Evolutionary conservation across 805 yeast genomes (phyloP).

Genomic region (Pichia rugopelliculosa): DNA sequence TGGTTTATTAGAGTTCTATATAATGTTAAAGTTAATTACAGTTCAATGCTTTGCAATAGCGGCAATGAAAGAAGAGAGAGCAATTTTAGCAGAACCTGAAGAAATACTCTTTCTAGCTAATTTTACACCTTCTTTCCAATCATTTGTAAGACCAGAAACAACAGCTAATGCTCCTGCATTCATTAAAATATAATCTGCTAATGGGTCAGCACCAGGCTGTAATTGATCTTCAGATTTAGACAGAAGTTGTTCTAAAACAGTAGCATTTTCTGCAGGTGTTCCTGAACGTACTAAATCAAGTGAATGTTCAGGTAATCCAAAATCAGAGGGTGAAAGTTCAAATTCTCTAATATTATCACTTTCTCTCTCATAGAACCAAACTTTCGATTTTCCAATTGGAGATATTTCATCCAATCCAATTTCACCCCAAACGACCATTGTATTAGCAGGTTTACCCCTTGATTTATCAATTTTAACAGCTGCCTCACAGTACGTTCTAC

Average conservation of each 20-base stretch:
- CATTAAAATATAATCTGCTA: slow-evolving; percentile 83
- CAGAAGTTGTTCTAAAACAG: slow-evolving; percentile 37
- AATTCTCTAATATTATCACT: slow-evolving; percentile 37
- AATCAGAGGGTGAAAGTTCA: slow-evolving; percentile 60
- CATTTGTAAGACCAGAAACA: slow-evolving; percentile 55
- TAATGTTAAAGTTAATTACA: neutral
- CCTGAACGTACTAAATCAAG: slow-evolving; percentile 68
- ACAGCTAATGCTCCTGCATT: slow-evolving; percentile 85
- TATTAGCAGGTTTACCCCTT: slow-evolving; percentile 36
- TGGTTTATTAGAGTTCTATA: slow-evolving; percentile 3
- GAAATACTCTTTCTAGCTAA: slow-evolving; percentile 62
- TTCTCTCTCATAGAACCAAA: slow-evolving; percentile 54
- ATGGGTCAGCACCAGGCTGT: slow-evolving; percentile 45
- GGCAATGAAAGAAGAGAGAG: slow-evolving; percentile 49
- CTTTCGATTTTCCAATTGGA: slow-evolving; percentile 73
- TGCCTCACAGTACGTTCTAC: slow-evolving; percentile 78
- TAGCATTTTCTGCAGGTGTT: slow-evolving; percentile 82
- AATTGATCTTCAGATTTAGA: slow-evolving; percentile 34
- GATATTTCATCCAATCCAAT: slow-evolving; percentile 91
- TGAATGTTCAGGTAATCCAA: slow-evolving; percentile 70
- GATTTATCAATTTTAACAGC: slow-evolving; percentile 53
- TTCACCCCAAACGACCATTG: slow-evolving; percentile 90
- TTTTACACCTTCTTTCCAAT: slow-evolving; percentile 74
- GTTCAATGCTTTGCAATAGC: slow-evolving; percentile 23
- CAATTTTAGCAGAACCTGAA: slow-evolving; percentile 57